Evolutionary conservation across 106 monocot species (phyloP).

Genomic region (Allium fistulosum): DNA sequence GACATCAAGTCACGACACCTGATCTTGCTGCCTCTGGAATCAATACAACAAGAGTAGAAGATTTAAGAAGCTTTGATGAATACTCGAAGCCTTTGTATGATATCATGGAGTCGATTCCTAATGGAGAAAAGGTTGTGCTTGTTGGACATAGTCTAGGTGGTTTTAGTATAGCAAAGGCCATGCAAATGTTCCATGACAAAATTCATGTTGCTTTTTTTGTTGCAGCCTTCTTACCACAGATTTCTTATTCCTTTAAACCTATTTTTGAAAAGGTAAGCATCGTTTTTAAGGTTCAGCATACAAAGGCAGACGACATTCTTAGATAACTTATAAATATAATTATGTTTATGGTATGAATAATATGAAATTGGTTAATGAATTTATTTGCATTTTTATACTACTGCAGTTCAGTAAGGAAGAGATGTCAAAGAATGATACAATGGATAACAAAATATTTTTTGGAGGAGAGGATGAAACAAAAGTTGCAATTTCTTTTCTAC

Average conservation of each 20-base stretch:
- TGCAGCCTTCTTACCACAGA: slow-evolving; percentile 14
- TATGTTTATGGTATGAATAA: not conserved
- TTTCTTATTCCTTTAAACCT: not conserved
- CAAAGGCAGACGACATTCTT: no score
- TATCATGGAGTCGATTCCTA: not conserved
- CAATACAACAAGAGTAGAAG: not conserved
- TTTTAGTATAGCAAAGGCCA: slow-evolving; percentile 19
- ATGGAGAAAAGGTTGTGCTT: slow-evolving; percentile 16
- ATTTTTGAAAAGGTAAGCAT: not conserved
- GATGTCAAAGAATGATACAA: not conserved
- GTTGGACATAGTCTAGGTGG: slow-evolving; percentile 43
- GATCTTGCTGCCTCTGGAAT: slow-evolving; percentile 32
- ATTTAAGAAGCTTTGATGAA: slow-evolving; percentile 13
- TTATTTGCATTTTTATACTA: not conserved
- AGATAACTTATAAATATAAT: not conserved
- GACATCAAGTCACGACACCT: slow-evolving; percentile 18
- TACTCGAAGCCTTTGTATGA: slow-evolving; percentile 24
- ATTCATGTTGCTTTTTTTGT: slow-evolving; percentile 21
- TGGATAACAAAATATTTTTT: not conserved
- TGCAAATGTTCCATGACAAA: slow-evolving; percentile 29
- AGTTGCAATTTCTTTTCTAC: not conserved
- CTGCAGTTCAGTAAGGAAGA: not conserved
- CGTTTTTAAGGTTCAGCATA: not conserved
- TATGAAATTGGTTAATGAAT: not conserved
- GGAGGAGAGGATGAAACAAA: not conserved